Base-by-base conservation (phyloP, 306 rosid genomes). In the Dicorynia guianensis region DNA sequence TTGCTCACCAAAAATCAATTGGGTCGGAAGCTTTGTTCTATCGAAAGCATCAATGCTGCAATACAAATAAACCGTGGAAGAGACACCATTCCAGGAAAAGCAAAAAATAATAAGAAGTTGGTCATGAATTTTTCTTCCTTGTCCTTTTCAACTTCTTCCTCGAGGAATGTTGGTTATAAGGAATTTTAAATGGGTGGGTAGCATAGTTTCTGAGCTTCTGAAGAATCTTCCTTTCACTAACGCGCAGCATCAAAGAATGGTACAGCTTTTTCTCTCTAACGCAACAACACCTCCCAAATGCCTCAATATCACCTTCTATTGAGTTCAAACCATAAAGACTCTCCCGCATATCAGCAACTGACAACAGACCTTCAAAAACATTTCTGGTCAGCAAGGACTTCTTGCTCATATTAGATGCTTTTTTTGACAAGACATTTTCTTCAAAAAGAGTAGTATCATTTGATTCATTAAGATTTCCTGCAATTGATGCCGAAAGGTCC, bases 141-240 rank as follows among this genome's bases (percentile, higher is more conserved):
- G 79, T 53, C 76, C 77, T 83, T 75, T 79, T 84, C 75, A 77
- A 44, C 80, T 77, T 89, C 82, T 87, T 82, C 79, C 74, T 74
- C 7, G 17, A 30, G 15, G 86, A 79, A 71, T 74, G 56, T 77
- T 71, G 76, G 30, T 25, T 25, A 54, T 84, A 67, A 7, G 53
- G 56, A 53, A 5, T 18, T 80, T 78, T 53, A 74, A 50, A 67
- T 53, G 83, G 25, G 39, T 42, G 78, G 34, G 87, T 76, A 70
- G 88, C 96, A 79, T 78, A 88, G 42, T 54, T 59, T 82, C 89
- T 83, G 49, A 90, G 87, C 80, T 84, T 91, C 73, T 69, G 67
- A 75, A 94, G 90, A 72, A 94, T 86, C 76, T 35, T 84, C 81
- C 96, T 85, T 88, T 94, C 98, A 47, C 94, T 81, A 53, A 88